phyloP scores from a whole-genome alignment of 345 rosid genomes.

The Salix exigua region DNA sequence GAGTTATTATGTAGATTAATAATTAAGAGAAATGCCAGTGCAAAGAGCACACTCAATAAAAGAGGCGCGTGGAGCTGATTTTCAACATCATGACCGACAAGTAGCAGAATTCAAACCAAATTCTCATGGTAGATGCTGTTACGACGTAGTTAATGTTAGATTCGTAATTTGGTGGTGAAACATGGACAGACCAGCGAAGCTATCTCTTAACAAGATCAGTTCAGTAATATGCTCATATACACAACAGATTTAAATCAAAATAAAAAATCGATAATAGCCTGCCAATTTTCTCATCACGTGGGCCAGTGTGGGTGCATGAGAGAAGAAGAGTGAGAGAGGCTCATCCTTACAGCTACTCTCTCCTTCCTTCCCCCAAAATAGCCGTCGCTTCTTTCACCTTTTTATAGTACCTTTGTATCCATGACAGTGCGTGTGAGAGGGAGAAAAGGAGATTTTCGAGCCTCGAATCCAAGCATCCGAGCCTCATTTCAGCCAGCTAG shows the following conservation, averaged over 20 bases:
- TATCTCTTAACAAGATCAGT: neutral
- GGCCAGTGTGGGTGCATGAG: conserved; percentile 15
- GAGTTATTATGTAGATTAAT: neutral
- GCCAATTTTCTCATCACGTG: conserved; percentile 17
- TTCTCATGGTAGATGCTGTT: neutral
- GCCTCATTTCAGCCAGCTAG: neutral
- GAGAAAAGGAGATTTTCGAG: neutral
- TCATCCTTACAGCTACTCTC: neutral
- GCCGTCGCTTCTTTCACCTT: conserved; percentile 10
- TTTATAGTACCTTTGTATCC: neutral
- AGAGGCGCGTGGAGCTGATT: neutral
- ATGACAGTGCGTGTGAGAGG: neutral
- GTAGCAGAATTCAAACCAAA: neutral
- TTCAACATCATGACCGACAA: neutral
- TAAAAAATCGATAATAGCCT: neutral
- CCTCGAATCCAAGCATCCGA: neutral
- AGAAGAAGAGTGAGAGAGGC: neutral
- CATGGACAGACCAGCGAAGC: neutral
- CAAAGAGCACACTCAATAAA: neutral
- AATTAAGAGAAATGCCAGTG: neutral
- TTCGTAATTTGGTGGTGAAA: neutral
- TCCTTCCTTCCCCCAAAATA: conserved; percentile 12
- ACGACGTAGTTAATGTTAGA: neutral
- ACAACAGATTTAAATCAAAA: neutral
- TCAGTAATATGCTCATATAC: neutral